Conservation (phyloP, 129 eudicot species). For the Scalesia atractyloides region DNA sequence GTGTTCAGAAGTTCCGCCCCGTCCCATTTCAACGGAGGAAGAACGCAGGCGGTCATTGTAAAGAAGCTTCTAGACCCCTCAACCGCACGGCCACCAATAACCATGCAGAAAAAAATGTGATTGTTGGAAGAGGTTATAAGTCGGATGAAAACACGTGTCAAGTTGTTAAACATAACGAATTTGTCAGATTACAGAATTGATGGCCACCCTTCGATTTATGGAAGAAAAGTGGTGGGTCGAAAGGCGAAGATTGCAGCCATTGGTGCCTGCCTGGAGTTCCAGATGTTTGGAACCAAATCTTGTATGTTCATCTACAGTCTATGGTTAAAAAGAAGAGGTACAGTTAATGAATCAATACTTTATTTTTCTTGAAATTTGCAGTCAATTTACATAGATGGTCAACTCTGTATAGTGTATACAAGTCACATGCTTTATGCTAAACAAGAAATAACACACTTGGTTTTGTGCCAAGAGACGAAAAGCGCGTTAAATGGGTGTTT, state of each 20-base stretch:
- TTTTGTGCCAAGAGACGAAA: too few species aligned
- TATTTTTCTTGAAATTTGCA: not conserved
- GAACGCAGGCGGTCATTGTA: conserved; percentile 93
- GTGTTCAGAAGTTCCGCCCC: conserved; percentile 87
- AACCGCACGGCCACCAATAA: conserved; percentile 32
- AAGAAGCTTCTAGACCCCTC: conserved; percentile 70
- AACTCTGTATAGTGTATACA: not conserved
- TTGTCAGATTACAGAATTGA: conserved; percentile 85
- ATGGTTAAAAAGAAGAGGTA: conserved; percentile 19
- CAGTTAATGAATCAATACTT: conserved; percentile 6
- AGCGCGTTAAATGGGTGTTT: too few species aligned
- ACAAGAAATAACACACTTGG: not conserved
- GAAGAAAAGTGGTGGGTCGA: conserved; percentile 46
- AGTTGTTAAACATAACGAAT: conserved; percentile 57
- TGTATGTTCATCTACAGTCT: conserved; percentile 60
- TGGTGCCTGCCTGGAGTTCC: conserved; percentile 99
- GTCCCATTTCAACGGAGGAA: conserved; percentile 96
- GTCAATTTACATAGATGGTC: not conserved
- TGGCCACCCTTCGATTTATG: conserved; percentile 91
- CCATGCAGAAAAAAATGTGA: conserved; percentile 50
- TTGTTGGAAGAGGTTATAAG: conserved; percentile 56
- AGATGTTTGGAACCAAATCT: conserved; percentile 84
- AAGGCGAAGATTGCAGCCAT: conserved; percentile 96
- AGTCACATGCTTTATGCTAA: not conserved
- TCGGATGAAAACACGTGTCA: conserved; percentile 69